These are phyloP conservation scores for Coniella lustricola DNA, from an alignment of 2,329 filamentous ascomycete species.

Conservation along the genomic window DNA sequence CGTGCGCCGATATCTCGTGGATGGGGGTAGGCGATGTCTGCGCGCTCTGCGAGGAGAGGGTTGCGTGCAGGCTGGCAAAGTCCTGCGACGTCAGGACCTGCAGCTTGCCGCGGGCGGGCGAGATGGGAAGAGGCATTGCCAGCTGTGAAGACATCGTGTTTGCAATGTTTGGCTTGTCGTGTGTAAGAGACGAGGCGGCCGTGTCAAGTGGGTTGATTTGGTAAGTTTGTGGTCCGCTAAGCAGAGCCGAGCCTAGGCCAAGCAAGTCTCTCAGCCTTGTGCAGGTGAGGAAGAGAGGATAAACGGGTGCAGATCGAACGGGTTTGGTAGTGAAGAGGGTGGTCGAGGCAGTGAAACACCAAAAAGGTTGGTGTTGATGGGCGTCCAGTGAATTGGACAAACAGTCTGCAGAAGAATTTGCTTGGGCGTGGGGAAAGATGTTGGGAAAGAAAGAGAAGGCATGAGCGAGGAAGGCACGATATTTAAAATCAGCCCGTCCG, in stretches of 20 bases:
- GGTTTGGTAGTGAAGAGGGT: neutral
- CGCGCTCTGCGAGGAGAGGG: slow-evolving; percentile 37
- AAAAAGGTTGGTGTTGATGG: too few relatives aligned
- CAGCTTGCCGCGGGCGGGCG: slow-evolving; percentile 38
- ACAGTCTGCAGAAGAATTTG: too few relatives aligned
- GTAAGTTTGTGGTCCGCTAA: neutral
- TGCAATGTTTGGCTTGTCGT: neutral
- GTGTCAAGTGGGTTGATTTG: too few relatives aligned
- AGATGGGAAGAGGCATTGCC: slow-evolving; percentile 40
- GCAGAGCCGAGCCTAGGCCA: too few relatives aligned
- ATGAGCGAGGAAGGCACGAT: slow-evolving; percentile 2
- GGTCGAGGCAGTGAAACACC: neutral
- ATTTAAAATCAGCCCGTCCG: slow-evolving; percentile 5
- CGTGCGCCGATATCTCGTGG: slow-evolving; percentile 47
- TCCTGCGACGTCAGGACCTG: slow-evolving; percentile 42
- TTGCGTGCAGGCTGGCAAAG: slow-evolving; percentile 46
- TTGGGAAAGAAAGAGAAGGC: neutral
- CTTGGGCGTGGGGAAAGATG: neutral
- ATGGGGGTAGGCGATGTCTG: slow-evolving; percentile 38
- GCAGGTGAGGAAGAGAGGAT: neutral
- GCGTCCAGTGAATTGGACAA: too few relatives aligned
- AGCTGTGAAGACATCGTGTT: slow-evolving; percentile 35
- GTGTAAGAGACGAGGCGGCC: neutral
- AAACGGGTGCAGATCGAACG: neutral
- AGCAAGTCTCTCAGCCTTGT: slow-evolving; percentile 7